These are phyloP conservation scores for Malassezia nana DNA, from an alignment of 1,284 basidiomycete species.

Conservation along the genomic window DNA sequence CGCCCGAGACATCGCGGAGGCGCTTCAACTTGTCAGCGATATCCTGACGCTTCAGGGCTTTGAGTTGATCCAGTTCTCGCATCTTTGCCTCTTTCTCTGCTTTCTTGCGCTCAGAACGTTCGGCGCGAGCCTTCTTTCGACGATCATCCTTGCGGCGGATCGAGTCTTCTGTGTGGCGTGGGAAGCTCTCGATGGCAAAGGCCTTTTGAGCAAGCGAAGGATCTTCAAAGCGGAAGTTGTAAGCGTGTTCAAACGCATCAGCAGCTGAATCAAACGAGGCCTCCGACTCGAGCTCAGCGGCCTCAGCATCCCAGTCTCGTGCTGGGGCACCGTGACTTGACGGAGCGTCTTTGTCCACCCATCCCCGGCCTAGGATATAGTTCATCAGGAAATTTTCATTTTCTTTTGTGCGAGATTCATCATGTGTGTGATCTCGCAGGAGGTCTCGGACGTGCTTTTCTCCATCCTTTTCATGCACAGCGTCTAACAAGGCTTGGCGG, in stretches of 20 bases:
- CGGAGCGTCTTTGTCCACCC: slow-evolving; percentile 31
- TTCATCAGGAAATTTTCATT: slow-evolving; percentile 76
- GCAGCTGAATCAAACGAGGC: slow-evolving; percentile 42
- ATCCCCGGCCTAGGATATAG: slow-evolving; percentile 46
- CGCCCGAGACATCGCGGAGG: slow-evolving; percentile 36
- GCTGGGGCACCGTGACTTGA: not conserved
- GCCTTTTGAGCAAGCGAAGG: slow-evolving; percentile 27
- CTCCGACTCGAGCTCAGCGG: slow-evolving; percentile 42
- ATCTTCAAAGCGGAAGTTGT: slow-evolving; percentile 48
- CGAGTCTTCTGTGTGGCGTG: slow-evolving; percentile 32
- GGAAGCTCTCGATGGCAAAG: slow-evolving; percentile 35
- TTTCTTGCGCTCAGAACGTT: slow-evolving; percentile 37
- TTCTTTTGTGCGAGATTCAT: slow-evolving; percentile 51
- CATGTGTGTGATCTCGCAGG: slow-evolving; percentile 8
- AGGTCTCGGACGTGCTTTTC: slow-evolving; percentile 8
- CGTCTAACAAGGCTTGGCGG: slow-evolving; percentile 3
- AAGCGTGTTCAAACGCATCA: slow-evolving; percentile 45
- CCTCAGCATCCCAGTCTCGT: slow-evolving; percentile 45
- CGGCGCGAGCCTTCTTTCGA: slow-evolving; percentile 39
- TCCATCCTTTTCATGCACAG: not conserved
- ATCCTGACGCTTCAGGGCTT: slow-evolving; percentile 37
- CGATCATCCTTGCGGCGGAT: slow-evolving; percentile 39
- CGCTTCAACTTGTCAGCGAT: slow-evolving; percentile 40
- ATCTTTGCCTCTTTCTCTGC: slow-evolving; percentile 40
- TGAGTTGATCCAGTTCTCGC: slow-evolving; percentile 35